A percentile compares a stretch with the other conserved stretches of the same genome.
phyloP scores from a whole-genome alignment of 306 rosid species.

The Begonia masoniana region DNA sequence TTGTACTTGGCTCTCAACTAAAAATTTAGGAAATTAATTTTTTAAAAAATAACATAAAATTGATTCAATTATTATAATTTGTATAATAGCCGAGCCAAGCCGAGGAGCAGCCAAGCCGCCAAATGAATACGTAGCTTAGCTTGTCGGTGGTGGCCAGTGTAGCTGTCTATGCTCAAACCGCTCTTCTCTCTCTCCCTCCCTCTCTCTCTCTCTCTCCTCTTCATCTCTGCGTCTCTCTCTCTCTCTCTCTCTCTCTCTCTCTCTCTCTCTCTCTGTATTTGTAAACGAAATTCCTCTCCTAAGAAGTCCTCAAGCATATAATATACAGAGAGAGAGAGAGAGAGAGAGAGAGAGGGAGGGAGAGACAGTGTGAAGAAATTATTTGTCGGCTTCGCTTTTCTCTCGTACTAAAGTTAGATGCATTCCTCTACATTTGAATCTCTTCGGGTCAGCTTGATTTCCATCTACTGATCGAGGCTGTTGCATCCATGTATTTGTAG shows the following conservation, averaged over 20 bases:
- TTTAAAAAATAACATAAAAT: no score
- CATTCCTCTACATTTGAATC: conserved; percentile 28
- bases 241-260: no score
- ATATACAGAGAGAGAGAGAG: neutral
- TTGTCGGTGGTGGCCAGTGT: conserved; percentile 18
- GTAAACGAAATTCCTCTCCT: conserved; percentile 10
- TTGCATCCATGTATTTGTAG: conserved; percentile 12
- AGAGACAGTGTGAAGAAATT: conserved; percentile 2
- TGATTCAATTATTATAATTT: no score
- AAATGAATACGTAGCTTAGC: conserved; percentile 2
- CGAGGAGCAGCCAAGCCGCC: conserved; percentile 1
- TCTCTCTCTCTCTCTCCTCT: neutral
- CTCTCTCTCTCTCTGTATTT: conserved; percentile 16
- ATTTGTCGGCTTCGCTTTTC: conserved; percentile 23
- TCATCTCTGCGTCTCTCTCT: conserved; percentile 15
- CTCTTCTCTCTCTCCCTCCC: neutral
- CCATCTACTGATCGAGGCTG: neutral
- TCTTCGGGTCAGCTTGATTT: conserved; percentile 33
- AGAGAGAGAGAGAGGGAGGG: conserved; percentile 1
- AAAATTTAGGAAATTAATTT: no score
- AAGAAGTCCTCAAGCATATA: neutral
- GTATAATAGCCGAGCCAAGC: neutral
- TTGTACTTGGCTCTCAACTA: no score
- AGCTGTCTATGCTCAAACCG: conserved; percentile 5
- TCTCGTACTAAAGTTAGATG: conserved; percentile 37